Base-by-base conservation (phyloP, 805 yeast species). In the Saccharomycodes ludwigii region DNA sequence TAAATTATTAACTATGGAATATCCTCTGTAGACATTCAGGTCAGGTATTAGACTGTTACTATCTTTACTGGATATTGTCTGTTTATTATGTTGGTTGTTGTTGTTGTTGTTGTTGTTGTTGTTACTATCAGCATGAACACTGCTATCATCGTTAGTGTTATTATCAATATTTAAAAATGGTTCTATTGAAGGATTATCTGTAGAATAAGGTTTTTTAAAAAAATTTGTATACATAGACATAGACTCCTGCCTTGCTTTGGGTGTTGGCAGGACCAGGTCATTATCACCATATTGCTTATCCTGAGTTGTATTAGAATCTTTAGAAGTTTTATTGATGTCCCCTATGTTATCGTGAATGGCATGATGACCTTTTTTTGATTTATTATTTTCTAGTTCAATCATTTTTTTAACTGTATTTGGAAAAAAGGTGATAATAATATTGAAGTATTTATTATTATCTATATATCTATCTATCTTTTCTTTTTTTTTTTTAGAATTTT, bases 1-100 rank as follows among this genome's bases (percentile, higher is more conserved):
- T 21, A 49, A 23, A 18, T 45, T 45, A 36, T 51, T 52, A 7
- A 53, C 48, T 11, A 53, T 49, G 6, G 55, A 49, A 30, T 43
- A 50, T 6, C 58, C 56, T 30, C 56, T 42, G 5, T 49, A 47
- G 13, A 50, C 40, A 14, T 43, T 47, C 21, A 41, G 24, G 24
- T 44, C 48, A 12, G 37, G 38, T 4, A 31, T 13, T 18, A 24
- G 33, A 16, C 24, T 36, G 26, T 37, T 26, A 24, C 21, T 35
- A 24, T 24, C 12, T 25, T 27, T 14, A 29, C 30, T 12, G 27
- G 23, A 34, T 20, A 4, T 12, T 14, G 21, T 21, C 6, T 21
- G 21, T 7, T 10, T 12, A 8, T 6, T 21, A 3, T 10, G 27
- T 13, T 29, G n/a, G n/a, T n/a, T n/a, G n/a, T n/a, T n/a, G n/a